phyloP scores from a whole-genome alignment of 75 land plant genomes.

The Sequoia sempervirens region DNA sequence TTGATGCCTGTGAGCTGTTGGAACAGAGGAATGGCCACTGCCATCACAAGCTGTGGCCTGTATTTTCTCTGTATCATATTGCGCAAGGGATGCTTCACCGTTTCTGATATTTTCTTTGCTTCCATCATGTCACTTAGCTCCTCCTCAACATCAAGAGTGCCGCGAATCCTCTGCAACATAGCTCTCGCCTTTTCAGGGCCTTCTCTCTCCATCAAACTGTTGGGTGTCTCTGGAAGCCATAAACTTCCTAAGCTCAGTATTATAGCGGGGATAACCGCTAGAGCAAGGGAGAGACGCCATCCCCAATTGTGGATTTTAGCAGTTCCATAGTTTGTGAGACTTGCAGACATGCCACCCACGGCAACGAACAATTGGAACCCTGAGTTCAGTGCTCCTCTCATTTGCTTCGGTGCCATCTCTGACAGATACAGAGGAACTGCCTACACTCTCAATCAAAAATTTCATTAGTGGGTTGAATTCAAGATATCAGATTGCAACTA shows the following conservation, averaged over 20 bases:
- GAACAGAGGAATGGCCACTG: conserved; percentile 35
- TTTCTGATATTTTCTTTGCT: no score
- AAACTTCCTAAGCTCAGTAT: conserved; percentile 40
- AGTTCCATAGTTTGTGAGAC: no score
- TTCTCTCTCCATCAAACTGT: no score
- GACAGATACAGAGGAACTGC: background rate
- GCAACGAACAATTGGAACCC: conserved; percentile 1
- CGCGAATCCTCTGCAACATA: conserved; percentile 54
- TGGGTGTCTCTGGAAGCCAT: no score
- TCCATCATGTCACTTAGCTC: no score
- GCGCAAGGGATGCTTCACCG: no score
- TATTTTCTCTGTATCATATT: conserved; percentile 13
- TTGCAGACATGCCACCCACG: conserved; percentile 3
- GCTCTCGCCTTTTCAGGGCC: conserved; percentile 34
- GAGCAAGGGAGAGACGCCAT: conserved; percentile 34
- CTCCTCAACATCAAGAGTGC: conserved; percentile 46
- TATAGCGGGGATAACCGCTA: conserved; percentile 27
- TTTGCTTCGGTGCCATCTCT: background rate
- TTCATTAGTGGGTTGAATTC: background rate
- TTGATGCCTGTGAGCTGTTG: conserved; percentile 12
- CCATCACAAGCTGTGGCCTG: conserved; percentile 57
- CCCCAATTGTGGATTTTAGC: conserved; percentile 8
- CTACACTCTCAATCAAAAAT: background rate
- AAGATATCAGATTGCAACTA: no score
- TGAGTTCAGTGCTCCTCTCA: background rate